Evolutionary conservation across 1,139 yeast species (phyloP).

Genomic region (Blastobotrys petasosporus): DNA sequence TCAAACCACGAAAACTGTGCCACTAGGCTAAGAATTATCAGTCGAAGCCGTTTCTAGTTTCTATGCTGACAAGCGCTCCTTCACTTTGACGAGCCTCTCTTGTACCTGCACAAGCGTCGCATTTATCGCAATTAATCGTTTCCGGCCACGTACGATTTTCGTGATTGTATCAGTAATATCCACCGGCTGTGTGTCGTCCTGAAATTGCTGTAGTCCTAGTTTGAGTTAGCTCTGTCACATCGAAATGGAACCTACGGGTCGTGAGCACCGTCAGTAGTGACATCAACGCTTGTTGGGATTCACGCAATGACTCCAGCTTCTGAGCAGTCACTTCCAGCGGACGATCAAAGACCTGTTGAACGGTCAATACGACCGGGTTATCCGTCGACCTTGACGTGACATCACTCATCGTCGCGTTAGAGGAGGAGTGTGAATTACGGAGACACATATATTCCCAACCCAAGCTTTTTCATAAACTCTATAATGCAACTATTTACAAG

Average conservation of each 20-base stretch:
- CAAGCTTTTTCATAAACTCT: no score
- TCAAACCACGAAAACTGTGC: no score
- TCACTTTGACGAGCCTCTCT: conserved; percentile 18
- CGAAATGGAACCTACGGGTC: conserved; percentile 19
- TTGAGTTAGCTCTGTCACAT: not conserved
- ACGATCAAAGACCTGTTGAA: conserved; percentile 20
- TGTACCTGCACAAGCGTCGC: conserved; percentile 19
- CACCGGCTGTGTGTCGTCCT: conserved; percentile 19
- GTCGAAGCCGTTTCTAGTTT: no score
- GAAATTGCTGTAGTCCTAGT: conserved; percentile 21
- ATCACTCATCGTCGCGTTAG: not conserved
- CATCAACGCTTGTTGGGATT: conserved; percentile 25
- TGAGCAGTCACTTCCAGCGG: conserved; percentile 27
- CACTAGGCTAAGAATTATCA: no score
- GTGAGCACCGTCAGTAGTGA: conserved; percentile 23
- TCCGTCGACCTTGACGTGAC: not conserved
- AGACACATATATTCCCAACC: not conserved
- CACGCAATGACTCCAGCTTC: conserved; percentile 26
- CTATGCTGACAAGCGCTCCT: conserved; percentile 8
- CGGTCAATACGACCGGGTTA: conserved; percentile 4
- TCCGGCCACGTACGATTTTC: conserved; percentile 20
- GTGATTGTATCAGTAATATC: conserved; percentile 18
- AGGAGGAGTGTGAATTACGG: conserved; percentile 5
- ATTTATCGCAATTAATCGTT: conserved; percentile 20
- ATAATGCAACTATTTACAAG: no score